Percentiles rank a stretch among this genome's conserved stretches.
phyloP scores from a whole-genome alignment of 2,329 filamentous ascomycete species.

The Sporothrix brunneoviolacea region DNA sequence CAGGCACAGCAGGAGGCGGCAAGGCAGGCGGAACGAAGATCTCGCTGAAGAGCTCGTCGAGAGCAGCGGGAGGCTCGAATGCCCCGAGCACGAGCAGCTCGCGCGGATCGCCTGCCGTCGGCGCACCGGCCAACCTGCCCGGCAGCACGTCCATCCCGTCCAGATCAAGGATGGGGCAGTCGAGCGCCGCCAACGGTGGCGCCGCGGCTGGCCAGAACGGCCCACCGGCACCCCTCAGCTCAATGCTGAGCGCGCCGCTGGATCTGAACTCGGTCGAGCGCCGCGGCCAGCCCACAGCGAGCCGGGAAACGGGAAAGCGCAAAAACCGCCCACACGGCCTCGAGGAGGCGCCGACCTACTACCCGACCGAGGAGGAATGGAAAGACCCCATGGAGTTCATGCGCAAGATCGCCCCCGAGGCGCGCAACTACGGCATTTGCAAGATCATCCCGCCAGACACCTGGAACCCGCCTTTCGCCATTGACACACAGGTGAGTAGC shows the following conservation, averaged over 20 bases:
- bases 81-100: slow-evolving; percentile 37
- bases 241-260: slow-evolving; percentile 56
- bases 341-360: slow-evolving; percentile 82
- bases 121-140: slow-evolving; percentile 26
- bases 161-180: slow-evolving; percentile 45
- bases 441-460: slow-evolving; percentile 90
- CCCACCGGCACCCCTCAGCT: slow-evolving; percentile 49
- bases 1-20: neutral
- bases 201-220: slow-evolving; percentile 24
- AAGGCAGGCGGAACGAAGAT: slow-evolving; percentile 15
- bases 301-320: slow-evolving; percentile 69
- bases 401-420: slow-evolving; percentile 82
- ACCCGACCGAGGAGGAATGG: slow-evolving; percentile 89
- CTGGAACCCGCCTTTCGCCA: slow-evolving; percentile 93
- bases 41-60: slow-evolving; percentile 27
- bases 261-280: slow-evolving; percentile 89
- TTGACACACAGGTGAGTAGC: slow-evolving; percentile 81
- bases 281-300: slow-evolving; percentile 71
- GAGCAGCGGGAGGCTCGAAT: slow-evolving; percentile 30
- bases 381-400: slow-evolving; percentile 92
- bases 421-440: slow-evolving; percentile 81
- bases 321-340: slow-evolving; percentile 76
- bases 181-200: slow-evolving; percentile 33
- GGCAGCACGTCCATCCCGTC: slow-evolving; percentile 34
- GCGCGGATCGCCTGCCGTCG: slow-evolving; percentile 45